Base-by-base conservation (phyloP, 495 filamentous ascomycete genomes). In the Penicillium lividum region DNA sequence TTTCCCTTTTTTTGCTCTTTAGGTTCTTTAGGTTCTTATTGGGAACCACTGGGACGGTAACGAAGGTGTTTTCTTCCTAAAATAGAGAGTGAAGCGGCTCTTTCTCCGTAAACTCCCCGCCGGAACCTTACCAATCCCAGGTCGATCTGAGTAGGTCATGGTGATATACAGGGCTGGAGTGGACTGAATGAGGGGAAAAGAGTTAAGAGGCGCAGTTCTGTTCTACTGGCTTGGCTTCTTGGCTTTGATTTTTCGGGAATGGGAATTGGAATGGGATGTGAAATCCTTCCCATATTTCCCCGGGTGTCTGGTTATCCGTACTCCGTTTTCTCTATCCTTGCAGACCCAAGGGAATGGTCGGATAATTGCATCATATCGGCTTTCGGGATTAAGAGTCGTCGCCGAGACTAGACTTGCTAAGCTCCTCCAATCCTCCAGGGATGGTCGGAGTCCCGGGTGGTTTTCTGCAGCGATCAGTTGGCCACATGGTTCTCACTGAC, bases 311-410 rank as follows among this genome's bases (percentile, higher is more conserved):
- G 33, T 11, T 36, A 22, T 22, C 22, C 22, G 22, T 22, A 22
- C 22, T 22, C 22, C 22, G 22, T 22, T 22, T 10, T 10, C 8
- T 36, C 13, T 40, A 13, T 11, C 13, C 11, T 38, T 38, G 42
- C n/a, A 9, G 18, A 27, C 27, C 46, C 46, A 31, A 16, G 46
- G 46, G 28, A 49, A 18, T 49, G 28, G 46, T 49, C 46, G 27
- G 15, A 49, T 45, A 10, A 49, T 49, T 49, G 46, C 46, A 49
- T 49, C 46, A 49, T 45, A 45, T 49, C 46, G 46, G 46, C 25
- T 49, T 49, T 49, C 27, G 46, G 46, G 46, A 5, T 13, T 29
- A 28, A n/a, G 46, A 31, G 9, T 27, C 16, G 43, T 5, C 18
- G 5, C 42, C 42, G 40, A 43, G 42, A 44, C 42, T 9, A 44